phyloP scores from a whole-genome alignment of 1,284 basidiomycete species.

The Trametes versicolor region DNA sequence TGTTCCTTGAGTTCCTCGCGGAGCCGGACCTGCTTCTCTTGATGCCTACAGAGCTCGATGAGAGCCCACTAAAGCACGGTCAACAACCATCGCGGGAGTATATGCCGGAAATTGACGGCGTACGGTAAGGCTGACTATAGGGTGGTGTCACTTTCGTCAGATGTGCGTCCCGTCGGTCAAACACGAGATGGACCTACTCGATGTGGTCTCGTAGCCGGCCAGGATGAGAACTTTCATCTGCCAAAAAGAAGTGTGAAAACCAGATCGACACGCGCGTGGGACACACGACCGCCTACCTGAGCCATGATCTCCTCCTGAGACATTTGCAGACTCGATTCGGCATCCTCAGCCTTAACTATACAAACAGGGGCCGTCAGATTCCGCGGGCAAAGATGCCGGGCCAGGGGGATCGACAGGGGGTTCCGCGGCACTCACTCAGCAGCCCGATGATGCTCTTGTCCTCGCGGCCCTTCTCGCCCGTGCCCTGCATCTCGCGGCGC shows the following conservation, averaged over 20 bases:
- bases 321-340: conserved; percentile 55
- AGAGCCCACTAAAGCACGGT: conserved; percentile 40
- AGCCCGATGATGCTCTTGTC: conserved; percentile 65
- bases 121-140: conserved; percentile 38
- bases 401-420: neutral
- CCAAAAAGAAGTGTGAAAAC: neutral
- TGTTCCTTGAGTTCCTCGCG: conserved; percentile 50
- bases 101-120: neutral
- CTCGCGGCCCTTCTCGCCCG: conserved; percentile 45
- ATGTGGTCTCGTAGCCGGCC: conserved; percentile 55
- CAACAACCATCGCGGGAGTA: neutral
- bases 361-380: neutral
- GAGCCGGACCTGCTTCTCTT: conserved; percentile 50
- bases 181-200: conserved; percentile 42
- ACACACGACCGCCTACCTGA: conserved; percentile 46
- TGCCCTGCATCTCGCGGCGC: conserved; percentile 49
- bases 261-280: neutral
- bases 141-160: neutral
- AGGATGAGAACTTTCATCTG: conserved; percentile 51
- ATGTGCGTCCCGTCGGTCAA: too few relatives aligned
- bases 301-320: conserved; percentile 75
- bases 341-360: conserved; percentile 62
- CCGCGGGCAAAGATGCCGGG: neutral
- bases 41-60: conserved; percentile 46
- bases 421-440: conserved; percentile 51